Evolutionary conservation across 2,329 filamentous ascomycete species (phyloP).

Genomic region (Exophiala mesophila): DNA sequence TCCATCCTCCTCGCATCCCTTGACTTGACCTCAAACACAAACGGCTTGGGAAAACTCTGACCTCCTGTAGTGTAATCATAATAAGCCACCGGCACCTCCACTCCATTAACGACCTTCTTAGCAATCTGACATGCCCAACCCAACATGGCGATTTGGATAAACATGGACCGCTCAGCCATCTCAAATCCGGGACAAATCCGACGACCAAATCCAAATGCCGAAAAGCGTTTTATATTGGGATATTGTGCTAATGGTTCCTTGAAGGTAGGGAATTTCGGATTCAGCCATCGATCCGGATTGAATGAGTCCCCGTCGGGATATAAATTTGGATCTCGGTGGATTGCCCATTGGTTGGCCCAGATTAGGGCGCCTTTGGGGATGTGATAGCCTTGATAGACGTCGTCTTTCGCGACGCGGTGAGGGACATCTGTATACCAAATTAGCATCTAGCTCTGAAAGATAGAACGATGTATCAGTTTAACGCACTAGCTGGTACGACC

Average conservation of each 20-base stretch:
- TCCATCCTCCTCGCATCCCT: background rate
- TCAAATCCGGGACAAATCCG: conserved; percentile 24
- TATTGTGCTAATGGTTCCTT: conserved; percentile 20
- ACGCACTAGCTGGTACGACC: conserved; percentile 11
- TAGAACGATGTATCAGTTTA: background rate
- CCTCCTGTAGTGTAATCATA: background rate
- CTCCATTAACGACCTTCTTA: background rate
- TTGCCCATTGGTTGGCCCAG: conserved; percentile 38
- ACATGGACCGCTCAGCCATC: conserved; percentile 30
- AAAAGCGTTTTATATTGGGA: conserved; percentile 19
- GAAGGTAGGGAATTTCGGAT: conserved; percentile 21
- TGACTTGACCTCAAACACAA: background rate
- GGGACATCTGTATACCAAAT: conserved; percentile 4
- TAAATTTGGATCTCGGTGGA: conserved; percentile 22
- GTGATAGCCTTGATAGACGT: conserved; percentile 35
- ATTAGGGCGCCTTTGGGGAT: conserved; percentile 47
- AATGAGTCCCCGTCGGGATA: conserved; percentile 26
- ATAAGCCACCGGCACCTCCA: background rate
- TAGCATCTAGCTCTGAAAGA: background rate
- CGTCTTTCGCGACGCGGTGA: conserved; percentile 20
- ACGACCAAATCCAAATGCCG: conserved; percentile 23
- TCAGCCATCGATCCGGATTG: conserved; percentile 24
- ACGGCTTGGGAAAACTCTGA: background rate
- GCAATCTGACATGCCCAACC: conserved; percentile 49
- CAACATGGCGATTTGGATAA: conserved; percentile 54